These are phyloP conservation scores for Ormosia emarginata DNA, from an alignment of 306 rosid species.

Conservation along the genomic window DNA sequence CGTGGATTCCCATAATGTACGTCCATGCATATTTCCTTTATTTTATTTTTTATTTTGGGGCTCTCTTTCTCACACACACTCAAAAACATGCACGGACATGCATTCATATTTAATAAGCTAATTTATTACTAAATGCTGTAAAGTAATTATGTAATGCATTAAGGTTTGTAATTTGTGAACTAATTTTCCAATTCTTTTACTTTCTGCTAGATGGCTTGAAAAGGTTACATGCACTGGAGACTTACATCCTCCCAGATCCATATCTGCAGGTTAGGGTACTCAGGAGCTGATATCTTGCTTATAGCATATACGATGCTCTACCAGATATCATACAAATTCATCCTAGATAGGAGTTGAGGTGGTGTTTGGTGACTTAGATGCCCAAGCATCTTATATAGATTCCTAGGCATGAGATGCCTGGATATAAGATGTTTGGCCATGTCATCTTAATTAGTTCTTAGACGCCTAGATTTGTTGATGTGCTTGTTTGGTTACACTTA, in stretches of 20 bases:
- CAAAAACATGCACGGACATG: not conserved
- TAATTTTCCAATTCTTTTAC: constrained; percentile 1
- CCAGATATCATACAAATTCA: not conserved
- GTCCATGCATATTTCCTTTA: constrained; percentile 21
- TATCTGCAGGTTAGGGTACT: constrained; percentile 84
- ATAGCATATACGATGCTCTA: not conserved
- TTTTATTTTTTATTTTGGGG: not conserved
- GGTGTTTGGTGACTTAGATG: constrained; percentile 9
- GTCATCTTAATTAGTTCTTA: not conserved
- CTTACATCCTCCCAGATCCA: constrained; percentile 94
- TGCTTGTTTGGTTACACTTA: not conserved
- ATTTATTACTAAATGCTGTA: not conserved
- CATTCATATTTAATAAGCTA: not conserved
- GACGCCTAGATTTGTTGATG: not conserved
- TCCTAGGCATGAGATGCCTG: not conserved
- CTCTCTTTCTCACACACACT: not conserved
- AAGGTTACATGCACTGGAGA: constrained; percentile 79
- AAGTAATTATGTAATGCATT: not conserved
- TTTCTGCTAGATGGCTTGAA: constrained; percentile 83
- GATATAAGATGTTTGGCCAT: too few relatives aligned
- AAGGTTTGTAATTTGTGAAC: constrained; percentile 6
- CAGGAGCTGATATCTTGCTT: constrained; percentile 8
- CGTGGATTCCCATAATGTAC: constrained; percentile 99
- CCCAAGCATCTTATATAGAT: not conserved
- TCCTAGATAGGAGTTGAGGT: not conserved